phyloP scores from a whole-genome alignment of 768 basidiomycete species.

The Daedalea quercina region DNA sequence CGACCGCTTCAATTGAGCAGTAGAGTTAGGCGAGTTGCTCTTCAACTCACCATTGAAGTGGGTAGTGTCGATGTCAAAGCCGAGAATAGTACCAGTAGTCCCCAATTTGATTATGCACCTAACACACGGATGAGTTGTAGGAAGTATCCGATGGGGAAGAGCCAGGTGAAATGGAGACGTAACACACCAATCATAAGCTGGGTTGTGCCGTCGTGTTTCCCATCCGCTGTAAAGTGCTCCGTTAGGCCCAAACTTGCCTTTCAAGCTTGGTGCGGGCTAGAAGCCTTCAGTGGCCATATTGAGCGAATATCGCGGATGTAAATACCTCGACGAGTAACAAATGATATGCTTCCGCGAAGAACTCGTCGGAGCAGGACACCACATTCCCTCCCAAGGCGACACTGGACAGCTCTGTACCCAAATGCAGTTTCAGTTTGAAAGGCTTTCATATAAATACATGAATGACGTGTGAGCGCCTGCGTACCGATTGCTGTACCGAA shows the following conservation, averaged over 20 bases:
- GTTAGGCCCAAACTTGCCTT: conserved; percentile 96
- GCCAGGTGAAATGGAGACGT: neutral
- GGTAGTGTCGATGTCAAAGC: conserved; percentile 93
- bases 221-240: conserved; percentile 93
- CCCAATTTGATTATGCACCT: conserved; percentile 93
- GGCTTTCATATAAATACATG: neutral
- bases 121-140: neutral
- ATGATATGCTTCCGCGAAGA: conserved; percentile 85
- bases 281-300: neutral
- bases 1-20: neutral
- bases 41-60: conserved; percentile 70
- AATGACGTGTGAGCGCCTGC: neutral
- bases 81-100: conserved; percentile 60
- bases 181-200: conserved; percentile 76
- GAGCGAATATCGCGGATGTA: neutral
- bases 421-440: neutral
- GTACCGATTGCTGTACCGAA: conserved; percentile 50
- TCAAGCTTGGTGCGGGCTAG: conserved; percentile 80
- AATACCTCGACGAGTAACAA: conserved; percentile 77
- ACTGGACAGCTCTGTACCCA: conserved; percentile 79
- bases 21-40: neutral
- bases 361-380: conserved; percentile 83
- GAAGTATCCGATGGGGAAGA: neutral
- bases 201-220: conserved; percentile 90
- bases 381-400: conserved; percentile 75